Evolutionary conservation across 23 red algal species (phyloP).

Genomic region (Cyanidiococcus yangmingshanensis): DNA sequence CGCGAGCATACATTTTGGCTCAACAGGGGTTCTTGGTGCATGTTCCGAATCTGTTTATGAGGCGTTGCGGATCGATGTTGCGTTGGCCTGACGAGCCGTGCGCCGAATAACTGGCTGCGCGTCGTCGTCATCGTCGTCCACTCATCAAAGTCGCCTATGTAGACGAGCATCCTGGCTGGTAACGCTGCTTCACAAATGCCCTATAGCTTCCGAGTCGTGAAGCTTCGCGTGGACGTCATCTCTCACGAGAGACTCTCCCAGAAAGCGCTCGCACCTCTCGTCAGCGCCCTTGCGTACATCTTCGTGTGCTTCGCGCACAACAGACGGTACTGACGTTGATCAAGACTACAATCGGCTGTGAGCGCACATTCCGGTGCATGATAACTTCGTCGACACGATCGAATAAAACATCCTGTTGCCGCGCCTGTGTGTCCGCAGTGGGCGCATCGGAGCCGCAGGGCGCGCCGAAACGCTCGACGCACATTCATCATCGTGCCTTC

Average conservation of each 20-base stretch:
- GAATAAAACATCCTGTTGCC: slow-evolving; percentile 8
- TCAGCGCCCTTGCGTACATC: background rate
- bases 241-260: background rate
- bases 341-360: slow-evolving; percentile 21
- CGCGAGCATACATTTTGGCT: too few relatives aligned
- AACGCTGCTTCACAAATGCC: too few relatives aligned
- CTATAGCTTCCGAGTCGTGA: too few relatives aligned
- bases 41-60: too few relatives aligned
- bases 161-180: too few relatives aligned
- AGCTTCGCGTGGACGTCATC: too few relatives aligned
- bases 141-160: too few relatives aligned
- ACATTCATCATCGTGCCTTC: slow-evolving; percentile 35
- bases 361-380: slow-evolving; percentile 25
- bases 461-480: slow-evolving; percentile 17
- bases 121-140: too few relatives aligned
- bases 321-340: slow-evolving; percentile 11
- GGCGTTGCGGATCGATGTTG: too few relatives aligned
- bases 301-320: slow-evolving; percentile 22
- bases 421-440: slow-evolving; percentile 26
- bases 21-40: too few relatives aligned
- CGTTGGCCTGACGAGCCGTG: too few relatives aligned
- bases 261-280: background rate
- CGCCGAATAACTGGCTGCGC: too few relatives aligned
- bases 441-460: slow-evolving; percentile 20
- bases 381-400: slow-evolving; percentile 24